Evolutionary conservation across 2,329 filamentous ascomycete species (phyloP), one percentile per base, ranked within the genome.

Genomic region (Colletotrichum australisinense): DNA sequence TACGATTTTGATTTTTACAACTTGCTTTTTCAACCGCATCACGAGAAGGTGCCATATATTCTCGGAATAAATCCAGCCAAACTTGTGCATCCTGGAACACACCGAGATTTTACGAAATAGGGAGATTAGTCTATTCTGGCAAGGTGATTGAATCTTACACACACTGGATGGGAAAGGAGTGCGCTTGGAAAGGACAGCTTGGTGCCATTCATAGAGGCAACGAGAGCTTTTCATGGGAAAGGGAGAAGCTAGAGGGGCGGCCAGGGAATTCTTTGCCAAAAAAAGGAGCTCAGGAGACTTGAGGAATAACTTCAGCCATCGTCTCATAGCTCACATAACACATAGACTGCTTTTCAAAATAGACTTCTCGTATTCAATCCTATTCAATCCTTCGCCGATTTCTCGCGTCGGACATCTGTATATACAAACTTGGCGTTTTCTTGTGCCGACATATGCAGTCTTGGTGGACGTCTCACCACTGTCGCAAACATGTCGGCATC

Each of bases 401-500:
- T 6, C 38, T 3, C 42, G 14, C 14, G 7, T 49, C 16, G 19
- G n/a, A 49, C 16, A 49, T 3, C 6, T 8, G 5, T 12, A 35
- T 12, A 9, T 9, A 16, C 9, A 11, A 55, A 24, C 11, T 55
- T 26, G 24, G 24, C 52, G 12, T 55, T 11, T 49, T 26, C 52
- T 55, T 28, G 52, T 26, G 42, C 24, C 52, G 22, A 8, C 22
- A 55, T 24, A 28, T 28, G 52, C 22, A 55, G 28, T 3, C 26
- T 19, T 1, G 4, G 26, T 11, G 28, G 28, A 32, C 67, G 67
- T 69, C 67, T 63, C 67, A 58, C 67, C 67, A 64, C 55, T 49
- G 58, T 69, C 26, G 52, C 67, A 64, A 57, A 32, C 8, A 30
- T 22, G 46, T 32, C 30, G 28, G 42, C 24, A n/a, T 9, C 58